Conservation (phyloP, 352 stramenopile genomes). For the Phytophthora hibernalis region DNA sequence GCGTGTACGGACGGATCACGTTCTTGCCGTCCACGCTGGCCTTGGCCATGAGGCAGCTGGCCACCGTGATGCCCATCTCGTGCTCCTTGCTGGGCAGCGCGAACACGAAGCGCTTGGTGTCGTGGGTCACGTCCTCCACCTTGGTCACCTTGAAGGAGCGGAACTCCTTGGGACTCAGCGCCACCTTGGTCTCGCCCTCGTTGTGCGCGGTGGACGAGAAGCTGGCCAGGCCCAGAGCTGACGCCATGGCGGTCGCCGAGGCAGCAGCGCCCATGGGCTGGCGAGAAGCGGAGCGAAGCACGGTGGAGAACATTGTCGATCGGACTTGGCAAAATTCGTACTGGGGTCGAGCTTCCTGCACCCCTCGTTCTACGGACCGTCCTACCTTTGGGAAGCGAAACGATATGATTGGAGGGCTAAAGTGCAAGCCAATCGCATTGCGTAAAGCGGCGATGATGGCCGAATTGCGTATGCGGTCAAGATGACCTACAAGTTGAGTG, state of each 20-base stretch:
- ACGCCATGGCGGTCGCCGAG: slow-evolving; percentile 42
- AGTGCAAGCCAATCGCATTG: neutral
- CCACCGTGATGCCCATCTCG: slow-evolving; percentile 69
- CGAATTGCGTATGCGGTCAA: slow-evolving; percentile 6
- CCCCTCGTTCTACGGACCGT: slow-evolving; percentile 32
- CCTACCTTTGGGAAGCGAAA: slow-evolving; percentile 14
- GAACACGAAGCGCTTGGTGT: slow-evolving; percentile 70
- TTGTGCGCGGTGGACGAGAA: slow-evolving; percentile 37
- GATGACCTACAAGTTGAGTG: slow-evolving; percentile 15
- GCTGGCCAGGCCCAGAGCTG: slow-evolving; percentile 38
- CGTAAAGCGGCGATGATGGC: neutral
- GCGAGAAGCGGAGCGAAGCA: slow-evolving; percentile 31
- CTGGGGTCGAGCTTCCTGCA: slow-evolving; percentile 22
- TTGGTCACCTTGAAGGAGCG: slow-evolving; percentile 69
- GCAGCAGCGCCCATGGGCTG: slow-evolving; percentile 25
- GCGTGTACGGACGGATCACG: slow-evolving; percentile 87
- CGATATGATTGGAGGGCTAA: slow-evolving; percentile 14
- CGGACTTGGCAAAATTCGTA: slow-evolving; percentile 21
- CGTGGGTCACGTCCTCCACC: slow-evolving; percentile 66
- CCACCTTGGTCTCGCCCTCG: slow-evolving; percentile 51
- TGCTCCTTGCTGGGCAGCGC: slow-evolving; percentile 61
- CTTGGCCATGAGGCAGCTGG: slow-evolving; percentile 72
- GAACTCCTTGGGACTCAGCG: slow-evolving; percentile 66
- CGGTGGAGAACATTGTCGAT: slow-evolving; percentile 39
- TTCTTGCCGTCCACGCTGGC: slow-evolving; percentile 63